Evolutionary conservation across 1,139 yeast genomes (phyloP), one percentile per base, ranked within the genome.

Genomic region (Hyphopichia khmerensis): DNA sequence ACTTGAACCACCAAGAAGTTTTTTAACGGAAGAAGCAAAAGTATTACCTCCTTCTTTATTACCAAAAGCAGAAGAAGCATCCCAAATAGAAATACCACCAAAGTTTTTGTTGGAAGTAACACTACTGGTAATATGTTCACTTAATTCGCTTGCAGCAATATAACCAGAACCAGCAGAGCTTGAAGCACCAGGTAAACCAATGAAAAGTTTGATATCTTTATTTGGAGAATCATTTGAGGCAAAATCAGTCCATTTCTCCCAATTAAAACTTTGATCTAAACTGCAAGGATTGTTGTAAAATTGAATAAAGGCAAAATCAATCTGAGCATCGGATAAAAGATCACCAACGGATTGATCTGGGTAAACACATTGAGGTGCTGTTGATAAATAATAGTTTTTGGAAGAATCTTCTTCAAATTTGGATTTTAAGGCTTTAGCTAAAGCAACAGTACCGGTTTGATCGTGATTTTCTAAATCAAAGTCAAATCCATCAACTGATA

Each of bases 361-460:
- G 60, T 83, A 87, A 16, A 84, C 87, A 70, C 98, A 91, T 70
- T 91, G 98, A 23, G 98, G 98, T 49, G 98, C 96, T 48, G 96
- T 96, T 41, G 96, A 80, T 39, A 91, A 69, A 62, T 87, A 90
- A 67, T 87, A 91, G 14, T 64, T 56, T 62, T 79, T 84, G 17
- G 86, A 72, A 19, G 72, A 36, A 54, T 82, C 84, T 18, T 68
- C 60, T 16, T 68, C 67, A 55, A 78, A 88, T 47, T 78, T 69
- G 13, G 59, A 53, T 69, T 93, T 82, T 55, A 91, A 73, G 46
- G 74, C 74, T 10, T 62, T 72, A 21, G 80, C 88, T 46, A 84
- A 65, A 29, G 88, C 84, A 41, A 77, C 77, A 48, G 79, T 79
- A 23, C 91, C 91, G 3, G 68, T 64, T 42, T 68, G 67, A 36